phyloP scores from a whole-genome alignment of 306 rosid genomes.

The Cicer chorassanicum region DNA sequence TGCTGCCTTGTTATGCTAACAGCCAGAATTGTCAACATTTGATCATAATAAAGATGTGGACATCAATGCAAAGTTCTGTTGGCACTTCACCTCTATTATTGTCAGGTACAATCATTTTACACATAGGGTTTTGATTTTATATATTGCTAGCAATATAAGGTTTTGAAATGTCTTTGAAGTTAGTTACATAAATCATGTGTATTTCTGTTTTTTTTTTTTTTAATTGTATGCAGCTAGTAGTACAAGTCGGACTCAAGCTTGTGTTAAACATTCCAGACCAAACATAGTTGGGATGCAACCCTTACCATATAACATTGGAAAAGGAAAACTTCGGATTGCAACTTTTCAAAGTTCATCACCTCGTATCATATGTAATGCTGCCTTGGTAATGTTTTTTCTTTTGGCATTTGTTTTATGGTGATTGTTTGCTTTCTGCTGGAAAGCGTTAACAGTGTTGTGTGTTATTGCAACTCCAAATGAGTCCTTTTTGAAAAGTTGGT shows the following conservation, averaged over 20 bases:
- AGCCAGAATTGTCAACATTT: slow-evolving; percentile 31
- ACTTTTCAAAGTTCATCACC: slow-evolving; percentile 46
- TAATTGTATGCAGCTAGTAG: slow-evolving; percentile 36
- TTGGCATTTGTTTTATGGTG: slow-evolving; percentile 25
- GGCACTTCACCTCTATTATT: slow-evolving; percentile 46
- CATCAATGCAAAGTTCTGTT: slow-evolving; percentile 48
- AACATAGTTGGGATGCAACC: slow-evolving; percentile 44
- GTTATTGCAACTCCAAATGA: not conserved
- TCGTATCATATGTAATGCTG: slow-evolving; percentile 53
- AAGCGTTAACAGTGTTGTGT: not conserved
- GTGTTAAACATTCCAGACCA: slow-evolving; percentile 37
- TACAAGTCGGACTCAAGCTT: slow-evolving; percentile 32
- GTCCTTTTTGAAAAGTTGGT: slow-evolving; percentile 3
- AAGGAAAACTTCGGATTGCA: slow-evolving; percentile 39
- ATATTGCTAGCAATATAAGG: not conserved
- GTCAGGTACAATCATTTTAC: slow-evolving; percentile 53
- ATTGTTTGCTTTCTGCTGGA: slow-evolving; percentile 7
- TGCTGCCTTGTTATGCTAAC: slow-evolving; percentile 8
- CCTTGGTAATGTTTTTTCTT: slow-evolving; percentile 61
- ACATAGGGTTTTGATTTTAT: not conserved
- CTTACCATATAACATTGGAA: slow-evolving; percentile 46
- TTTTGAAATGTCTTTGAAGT: slow-evolving; percentile 2
- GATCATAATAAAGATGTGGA: slow-evolving; percentile 41
- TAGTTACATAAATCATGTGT: slow-evolving; percentile 26
- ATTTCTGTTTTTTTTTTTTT: not conserved